A percentile compares a stretch with the other conserved stretches of the same genome.
These are phyloP conservation scores for Limnomonas spitsbergensis DNA, from an alignment of 139 green algal genomes.

Conservation along the genomic window DNA sequence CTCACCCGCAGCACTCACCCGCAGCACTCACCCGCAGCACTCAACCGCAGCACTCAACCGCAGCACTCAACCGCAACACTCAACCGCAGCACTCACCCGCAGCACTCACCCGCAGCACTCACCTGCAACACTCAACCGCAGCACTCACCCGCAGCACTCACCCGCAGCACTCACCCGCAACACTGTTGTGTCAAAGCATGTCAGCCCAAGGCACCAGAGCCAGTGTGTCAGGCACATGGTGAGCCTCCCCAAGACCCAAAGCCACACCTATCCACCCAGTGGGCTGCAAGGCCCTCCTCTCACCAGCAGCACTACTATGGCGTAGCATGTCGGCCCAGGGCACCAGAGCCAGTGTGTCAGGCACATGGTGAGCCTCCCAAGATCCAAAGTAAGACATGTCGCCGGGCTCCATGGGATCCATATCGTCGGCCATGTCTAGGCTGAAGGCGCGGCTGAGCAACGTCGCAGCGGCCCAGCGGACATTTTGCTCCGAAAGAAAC, in stretches of 20 bases:
- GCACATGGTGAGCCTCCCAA: conserved; percentile 16
- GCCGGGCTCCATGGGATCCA: conserved; percentile 22
- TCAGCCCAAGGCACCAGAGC: conserved; percentile 67
- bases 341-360: conserved; percentile 47
- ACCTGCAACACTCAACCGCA: too few species aligned
- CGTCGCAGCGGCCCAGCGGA: conserved; percentile 48
- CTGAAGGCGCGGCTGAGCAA: conserved; percentile 49
- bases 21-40: too few species aligned
- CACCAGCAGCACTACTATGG: conserved; percentile 56
- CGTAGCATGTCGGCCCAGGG: conserved; percentile 62
- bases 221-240: conserved; percentile 21
- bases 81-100: too few species aligned
- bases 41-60: too few species aligned
- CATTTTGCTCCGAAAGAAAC: conserved; percentile 17
- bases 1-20: too few species aligned
- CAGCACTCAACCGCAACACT: too few species aligned
- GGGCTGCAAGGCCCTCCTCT: too few species aligned
- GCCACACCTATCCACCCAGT: conserved; percentile 33
- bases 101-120: too few species aligned
- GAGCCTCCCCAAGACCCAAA: conserved; percentile 31
- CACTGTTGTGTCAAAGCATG: conserved; percentile 53
- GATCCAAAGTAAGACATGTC: conserved; percentile 39
- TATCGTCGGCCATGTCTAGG: conserved; percentile 34
- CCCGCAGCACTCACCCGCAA: too few species aligned
- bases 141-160: too few species aligned